phyloP scores from a whole-genome alignment of 164 flowering plant species.

The Vitis amurensis region DNA sequence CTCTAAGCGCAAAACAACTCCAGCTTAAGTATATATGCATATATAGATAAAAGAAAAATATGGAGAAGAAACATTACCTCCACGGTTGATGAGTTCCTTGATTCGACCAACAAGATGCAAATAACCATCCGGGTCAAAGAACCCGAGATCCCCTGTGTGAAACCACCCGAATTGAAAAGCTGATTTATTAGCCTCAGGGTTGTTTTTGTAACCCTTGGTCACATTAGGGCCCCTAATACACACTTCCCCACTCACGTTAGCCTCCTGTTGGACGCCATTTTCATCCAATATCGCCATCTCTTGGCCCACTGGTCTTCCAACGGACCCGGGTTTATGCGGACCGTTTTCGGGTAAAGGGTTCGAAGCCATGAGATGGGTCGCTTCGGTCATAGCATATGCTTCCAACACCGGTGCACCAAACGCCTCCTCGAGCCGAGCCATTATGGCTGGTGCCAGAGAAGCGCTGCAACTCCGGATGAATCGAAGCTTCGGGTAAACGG shows the following conservation, averaged over 20 bases:
- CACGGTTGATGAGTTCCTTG: conserved; percentile 96
- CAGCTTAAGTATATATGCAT: too few relatives aligned
- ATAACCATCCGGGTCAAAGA: conserved; percentile 76
- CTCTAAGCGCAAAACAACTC: too few relatives aligned
- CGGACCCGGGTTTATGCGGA: conserved; percentile 79
- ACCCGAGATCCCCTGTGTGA: conserved; percentile 91
- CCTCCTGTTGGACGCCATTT: conserved; percentile 47
- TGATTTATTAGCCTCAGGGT: conserved; percentile 74
- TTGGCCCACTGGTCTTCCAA: conserved; percentile 84
- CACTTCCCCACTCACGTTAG: conserved; percentile 68
- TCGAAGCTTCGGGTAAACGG: conserved; percentile 72
- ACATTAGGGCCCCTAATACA: conserved; percentile 88
- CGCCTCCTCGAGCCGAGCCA: conserved; percentile 71
- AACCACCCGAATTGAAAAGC: conserved; percentile 67
- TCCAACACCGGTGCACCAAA: conserved; percentile 88
- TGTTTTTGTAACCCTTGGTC: conserved; percentile 83
- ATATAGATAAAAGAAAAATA: too few relatives aligned
- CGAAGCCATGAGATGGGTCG: conserved; percentile 66
- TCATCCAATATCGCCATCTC: conserved; percentile 79
- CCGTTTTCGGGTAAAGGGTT: conserved; percentile 81
- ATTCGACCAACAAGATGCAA: conserved; percentile 91
- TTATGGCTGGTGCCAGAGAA: conserved; percentile 67
- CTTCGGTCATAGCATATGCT: conserved; percentile 78
- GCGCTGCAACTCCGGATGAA: conserved; percentile 93
- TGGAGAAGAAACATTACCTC: conserved; percentile 51